Evolutionary conservation across 495 filamentous ascomycete species (phyloP).

Genomic region (Talaromyces borbonicus): DNA sequence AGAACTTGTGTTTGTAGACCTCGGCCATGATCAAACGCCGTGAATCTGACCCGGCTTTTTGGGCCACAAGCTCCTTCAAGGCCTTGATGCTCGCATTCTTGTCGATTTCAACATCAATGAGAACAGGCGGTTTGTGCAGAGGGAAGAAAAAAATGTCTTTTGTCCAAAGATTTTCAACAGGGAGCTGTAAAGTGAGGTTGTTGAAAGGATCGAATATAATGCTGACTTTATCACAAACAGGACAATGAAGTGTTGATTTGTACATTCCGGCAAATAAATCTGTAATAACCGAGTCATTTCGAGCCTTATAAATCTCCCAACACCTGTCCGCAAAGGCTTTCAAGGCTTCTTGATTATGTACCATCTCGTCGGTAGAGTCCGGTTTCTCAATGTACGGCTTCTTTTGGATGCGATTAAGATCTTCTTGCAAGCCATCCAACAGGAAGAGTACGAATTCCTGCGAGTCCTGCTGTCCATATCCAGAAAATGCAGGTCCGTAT

Average conservation of each 20-base stretch:
- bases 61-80: conserved; percentile 68
- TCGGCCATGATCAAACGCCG: conserved; percentile 62
- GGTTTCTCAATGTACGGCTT: conserved; percentile 98
- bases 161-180: conserved; percentile 68
- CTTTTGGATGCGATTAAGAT: conserved; percentile 84
- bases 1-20: conserved; percentile 71
- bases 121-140: conserved; percentile 51
- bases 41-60: conserved; percentile 48
- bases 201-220: conserved; percentile 99
- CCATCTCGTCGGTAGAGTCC: conserved; percentile 95
- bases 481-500: conserved; percentile 76
- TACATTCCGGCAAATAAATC: conserved; percentile 96
- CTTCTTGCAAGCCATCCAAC: conserved; percentile 89
- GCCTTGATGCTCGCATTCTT: conserved; percentile 63
- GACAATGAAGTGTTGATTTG: conserved; percentile 92
- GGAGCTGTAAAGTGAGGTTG: conserved; percentile 82
- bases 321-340: conserved; percentile 73
- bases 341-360: conserved; percentile 67
- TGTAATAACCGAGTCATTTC: conserved; percentile 89
- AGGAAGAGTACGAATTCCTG: conserved; percentile 97
- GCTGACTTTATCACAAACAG: conserved; percentile 84
- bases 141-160: conserved; percentile 67
- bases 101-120: conserved; percentile 78
- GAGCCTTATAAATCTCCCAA: conserved; percentile 83
- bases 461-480: conserved; percentile 93